Evolutionary conservation across 768 basidiomycete genomes (phyloP).

Genomic region (Mycena vulgaris): DNA sequence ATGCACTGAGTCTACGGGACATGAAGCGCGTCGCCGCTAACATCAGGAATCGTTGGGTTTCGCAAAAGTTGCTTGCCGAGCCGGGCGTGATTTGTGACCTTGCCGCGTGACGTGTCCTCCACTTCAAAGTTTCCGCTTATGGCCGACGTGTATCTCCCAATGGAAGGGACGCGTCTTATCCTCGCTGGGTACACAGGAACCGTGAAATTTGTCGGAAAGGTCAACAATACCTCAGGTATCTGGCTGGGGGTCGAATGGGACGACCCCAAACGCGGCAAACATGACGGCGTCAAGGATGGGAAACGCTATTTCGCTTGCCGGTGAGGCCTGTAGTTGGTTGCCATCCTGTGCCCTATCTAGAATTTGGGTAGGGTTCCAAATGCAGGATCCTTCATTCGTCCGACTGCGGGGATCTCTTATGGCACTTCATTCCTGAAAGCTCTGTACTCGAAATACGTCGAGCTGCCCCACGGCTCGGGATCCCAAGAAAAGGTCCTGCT

Average conservation of each 20-base stretch:
- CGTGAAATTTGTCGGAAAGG: conserved; percentile 76
- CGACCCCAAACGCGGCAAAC: conserved; percentile 86
- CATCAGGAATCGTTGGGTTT: conserved; percentile 45
- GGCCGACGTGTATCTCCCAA: conserved; percentile 48
- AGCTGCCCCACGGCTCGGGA: conserved; percentile 65
- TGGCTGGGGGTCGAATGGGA: conserved; percentile 99
- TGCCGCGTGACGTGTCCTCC: neutral
- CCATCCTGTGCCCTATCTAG: neutral
- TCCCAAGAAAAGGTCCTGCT: conserved; percentile 76
- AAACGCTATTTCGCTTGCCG: conserved; percentile 84
- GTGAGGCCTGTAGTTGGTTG: conserved; percentile 58
- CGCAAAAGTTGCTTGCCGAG: conserved; percentile 34
- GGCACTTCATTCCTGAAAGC: conserved; percentile 85
- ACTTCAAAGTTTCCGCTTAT: conserved; percentile 31
- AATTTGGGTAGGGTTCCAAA: conserved; percentile 63
- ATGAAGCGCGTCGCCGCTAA: conserved; percentile 52
- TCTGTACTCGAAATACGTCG: conserved; percentile 84
- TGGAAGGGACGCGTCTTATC: conserved; percentile 69
- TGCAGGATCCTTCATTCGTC: conserved; percentile 88
- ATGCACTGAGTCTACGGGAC: conserved; percentile 57
- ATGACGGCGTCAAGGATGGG: conserved; percentile 87
- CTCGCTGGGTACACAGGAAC: conserved; percentile 74
- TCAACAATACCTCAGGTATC: conserved; percentile 72
- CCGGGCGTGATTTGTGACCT: conserved; percentile 3
- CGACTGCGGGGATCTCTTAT: conserved; percentile 69